phyloP scores from a whole-genome alignment of 176 grass and related monocot genomes.

The Cenchrus purpureus region DNA sequence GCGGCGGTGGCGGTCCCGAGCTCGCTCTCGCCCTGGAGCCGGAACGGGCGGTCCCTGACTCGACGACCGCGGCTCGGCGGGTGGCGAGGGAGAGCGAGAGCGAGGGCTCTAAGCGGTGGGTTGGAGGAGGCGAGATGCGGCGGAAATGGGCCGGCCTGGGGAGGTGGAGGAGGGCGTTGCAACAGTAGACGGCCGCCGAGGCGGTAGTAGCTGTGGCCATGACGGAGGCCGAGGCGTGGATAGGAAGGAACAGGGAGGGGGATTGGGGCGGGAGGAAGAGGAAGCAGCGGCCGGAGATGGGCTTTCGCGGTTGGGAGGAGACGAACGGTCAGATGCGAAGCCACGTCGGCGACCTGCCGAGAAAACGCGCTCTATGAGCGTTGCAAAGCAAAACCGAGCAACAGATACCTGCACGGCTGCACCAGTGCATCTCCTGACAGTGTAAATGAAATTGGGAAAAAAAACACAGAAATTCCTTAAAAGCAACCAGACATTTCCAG shows the following conservation, averaged over 20 bases:
- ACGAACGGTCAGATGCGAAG: slow-evolving; percentile 33
- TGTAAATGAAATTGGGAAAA: background rate
- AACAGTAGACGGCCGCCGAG: background rate
- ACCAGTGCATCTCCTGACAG: background rate
- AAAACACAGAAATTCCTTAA: too few species aligned
- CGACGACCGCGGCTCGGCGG: background rate
- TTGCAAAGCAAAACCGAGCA: background rate
- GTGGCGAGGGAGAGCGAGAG: background rate
- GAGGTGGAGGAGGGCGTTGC: slow-evolving; percentile 26
- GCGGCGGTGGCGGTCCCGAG: slow-evolving; percentile 5
- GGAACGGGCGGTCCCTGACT: background rate
- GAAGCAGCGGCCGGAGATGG: background rate
- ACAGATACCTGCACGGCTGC: too few species aligned
- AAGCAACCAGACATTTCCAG: too few species aligned
- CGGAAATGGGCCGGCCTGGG: background rate
- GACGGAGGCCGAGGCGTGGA: slow-evolving; percentile 11
- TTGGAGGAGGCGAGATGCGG: background rate
- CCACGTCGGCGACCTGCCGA: slow-evolving; percentile 25
- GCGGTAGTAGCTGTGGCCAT: background rate
- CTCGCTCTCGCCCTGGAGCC: slow-evolving; percentile 26
- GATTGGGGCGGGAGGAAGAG: slow-evolving; percentile 11
- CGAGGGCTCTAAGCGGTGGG: background rate
- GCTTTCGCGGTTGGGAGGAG: background rate
- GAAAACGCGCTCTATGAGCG: background rate
- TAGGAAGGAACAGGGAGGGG: background rate